Evolutionary conservation across 345 rosid genomes (phyloP).

Genomic region (Syzygium aromaticum): DNA sequence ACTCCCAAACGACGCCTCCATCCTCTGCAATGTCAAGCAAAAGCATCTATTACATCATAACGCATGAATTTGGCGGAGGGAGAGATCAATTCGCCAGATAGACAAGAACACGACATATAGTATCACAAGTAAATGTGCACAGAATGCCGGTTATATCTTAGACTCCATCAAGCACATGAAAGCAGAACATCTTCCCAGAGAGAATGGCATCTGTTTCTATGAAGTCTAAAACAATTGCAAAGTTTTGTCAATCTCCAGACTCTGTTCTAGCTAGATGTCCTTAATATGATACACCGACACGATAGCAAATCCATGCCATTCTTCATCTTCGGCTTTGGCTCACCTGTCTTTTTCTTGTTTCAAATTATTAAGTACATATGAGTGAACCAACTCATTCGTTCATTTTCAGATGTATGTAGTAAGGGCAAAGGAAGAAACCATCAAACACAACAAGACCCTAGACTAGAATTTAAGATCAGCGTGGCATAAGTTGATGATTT

Average conservation of each 20-base stretch:
- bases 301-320: neutral
- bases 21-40: conserved; percentile 30
- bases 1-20: conserved; percentile 55
- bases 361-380: neutral
- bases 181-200: neutral
- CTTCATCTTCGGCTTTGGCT: neutral
- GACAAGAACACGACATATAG: neutral
- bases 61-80: neutral
- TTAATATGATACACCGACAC: neutral
- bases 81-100: neutral
- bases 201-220: neutral
- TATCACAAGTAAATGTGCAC: neutral
- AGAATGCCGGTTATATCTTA: neutral
- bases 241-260: neutral
- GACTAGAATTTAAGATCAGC: neutral
- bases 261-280: neutral
- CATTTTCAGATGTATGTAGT: neutral
- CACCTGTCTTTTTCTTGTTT: neutral
- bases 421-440: neutral
- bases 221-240: neutral
- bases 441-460: neutral
- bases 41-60: neutral
- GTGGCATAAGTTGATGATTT: neutral
- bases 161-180: neutral
- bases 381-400: neutral